Evolutionary conservation across 1,284 basidiomycete species (phyloP).

Genomic region (Pseudozyma pruni): DNA sequence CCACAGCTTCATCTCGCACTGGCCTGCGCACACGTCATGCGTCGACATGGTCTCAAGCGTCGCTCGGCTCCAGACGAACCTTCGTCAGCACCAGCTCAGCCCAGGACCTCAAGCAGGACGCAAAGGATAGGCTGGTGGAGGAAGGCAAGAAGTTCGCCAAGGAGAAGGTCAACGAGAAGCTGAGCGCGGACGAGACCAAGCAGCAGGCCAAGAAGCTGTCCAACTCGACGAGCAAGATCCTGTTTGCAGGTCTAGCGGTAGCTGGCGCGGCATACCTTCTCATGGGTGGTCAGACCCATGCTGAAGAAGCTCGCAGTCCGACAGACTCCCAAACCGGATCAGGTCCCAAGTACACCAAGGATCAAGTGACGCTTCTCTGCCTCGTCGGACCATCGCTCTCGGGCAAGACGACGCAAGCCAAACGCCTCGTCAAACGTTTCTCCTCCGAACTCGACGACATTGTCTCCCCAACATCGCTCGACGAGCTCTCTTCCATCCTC

Average conservation of each 20-base stretch:
- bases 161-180: conserved; percentile 14
- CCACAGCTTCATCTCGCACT: conserved; percentile 23
- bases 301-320: conserved; percentile 21
- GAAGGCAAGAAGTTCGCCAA: conserved; percentile 36
- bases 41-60: conserved; percentile 26
- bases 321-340: background rate
- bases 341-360: conserved; percentile 25
- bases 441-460: conserved; percentile 24
- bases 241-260: conserved; percentile 26
- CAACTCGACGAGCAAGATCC: conserved; percentile 23
- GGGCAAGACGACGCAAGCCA: conserved; percentile 51
- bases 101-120: conserved; percentile 24
- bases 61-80: background rate
- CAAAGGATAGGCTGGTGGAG: conserved; percentile 23
- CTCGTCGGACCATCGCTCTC: conserved; percentile 43
- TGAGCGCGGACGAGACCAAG: conserved; percentile 13
- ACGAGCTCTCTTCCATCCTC: conserved; percentile 25
- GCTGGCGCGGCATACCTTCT: conserved; percentile 28
- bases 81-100: conserved; percentile 12
- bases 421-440: conserved; percentile 47
- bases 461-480: conserved; percentile 19
- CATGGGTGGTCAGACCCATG: conserved; percentile 19
- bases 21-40: conserved; percentile 22
- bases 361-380: conserved; percentile 36
- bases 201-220: conserved; percentile 26